Percentiles rank a stretch among this genome's conserved stretches.
phyloP scores from a whole-genome alignment of 345 rosid genomes.

The Mercurialis annua region DNA sequence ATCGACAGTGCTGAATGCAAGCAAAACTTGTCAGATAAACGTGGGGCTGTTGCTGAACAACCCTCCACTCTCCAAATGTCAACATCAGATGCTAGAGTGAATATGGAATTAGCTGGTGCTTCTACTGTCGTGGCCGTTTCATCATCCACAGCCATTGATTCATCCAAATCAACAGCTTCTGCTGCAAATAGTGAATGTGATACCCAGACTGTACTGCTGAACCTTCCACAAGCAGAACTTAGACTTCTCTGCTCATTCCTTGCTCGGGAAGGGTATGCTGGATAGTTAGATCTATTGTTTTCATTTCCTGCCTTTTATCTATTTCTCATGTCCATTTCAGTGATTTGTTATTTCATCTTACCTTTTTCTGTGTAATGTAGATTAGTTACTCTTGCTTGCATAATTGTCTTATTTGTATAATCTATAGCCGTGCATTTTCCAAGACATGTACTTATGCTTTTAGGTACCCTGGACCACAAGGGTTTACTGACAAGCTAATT shows the following conservation, averaged over 20 bases:
- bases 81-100: constrained; percentile 37
- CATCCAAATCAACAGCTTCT: constrained; percentile 39
- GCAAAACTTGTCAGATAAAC: constrained; percentile 43
- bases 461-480: not conserved
- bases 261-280: constrained; percentile 81
- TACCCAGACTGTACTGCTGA: constrained; percentile 50
- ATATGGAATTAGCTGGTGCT: constrained; percentile 36
- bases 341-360: not conserved
- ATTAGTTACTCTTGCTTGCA: not conserved
- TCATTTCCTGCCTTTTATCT: not conserved
- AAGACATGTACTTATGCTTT: not conserved
- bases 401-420: not conserved
- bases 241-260: constrained; percentile 87
- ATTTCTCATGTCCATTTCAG: not conserved
- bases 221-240: constrained; percentile 79
- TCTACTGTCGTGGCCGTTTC: constrained; percentile 38
- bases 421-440: too few species aligned
- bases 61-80: constrained; percentile 37
- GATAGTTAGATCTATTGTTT: not conserved
- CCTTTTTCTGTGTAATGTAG: not conserved
- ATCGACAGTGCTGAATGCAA: constrained; percentile 70
- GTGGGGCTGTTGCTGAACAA: constrained; percentile 45
- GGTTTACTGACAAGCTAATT: too few species aligned
- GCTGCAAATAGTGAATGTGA: constrained; percentile 51
- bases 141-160: constrained; percentile 34